Evolutionary conservation across 176 grass and related monocot species (phyloP), one percentile per base, ranked within the genome.

Genomic region (Oropetium thomaeum): DNA sequence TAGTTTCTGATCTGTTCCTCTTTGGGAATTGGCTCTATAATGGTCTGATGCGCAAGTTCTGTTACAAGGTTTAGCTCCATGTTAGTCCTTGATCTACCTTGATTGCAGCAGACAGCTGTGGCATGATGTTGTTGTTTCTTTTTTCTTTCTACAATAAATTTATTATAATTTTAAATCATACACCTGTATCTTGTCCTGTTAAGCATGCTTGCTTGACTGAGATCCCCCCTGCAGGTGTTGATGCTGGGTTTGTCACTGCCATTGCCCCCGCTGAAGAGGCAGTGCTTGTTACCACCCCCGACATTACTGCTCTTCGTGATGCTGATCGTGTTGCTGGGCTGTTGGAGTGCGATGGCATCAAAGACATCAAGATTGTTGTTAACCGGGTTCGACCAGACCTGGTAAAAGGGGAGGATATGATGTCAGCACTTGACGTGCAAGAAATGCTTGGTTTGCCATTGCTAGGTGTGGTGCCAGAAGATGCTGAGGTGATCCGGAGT

Each of bases 351-450:
- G 91, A 95, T 1, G 91, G 96, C 48, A 98, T 98, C 79, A 93
- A 90, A 45, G 96, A 98, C 51, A 92, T 98, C 58, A 95, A 95
- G 76, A 95, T 98, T 17, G 62, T 98, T 25, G 91, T 98, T 8
- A 98, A 98, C 76, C 79, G 91, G 39, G 95, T 98, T 28, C 86
- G 91, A 5, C 84, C 90, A 0, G 95, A 98, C 67, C 62, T 98
- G 13, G 88, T 98, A 10, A 84, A 77, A 22, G 90, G 95, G 39
- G 91, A 98, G 79, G 91, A 98, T 55, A 98, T 98, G 95, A 98
- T 98, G 95, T 98, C 95, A 14, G 91, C 90, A 0, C 85, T 98
- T 2, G 96, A 98, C 5, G 96, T 98, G 39, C 96, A 94, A 62
- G 91, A 98, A 65, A 98, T 98, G 96, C 86, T 98, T 0, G 96